These are phyloP conservation scores for Chlorella sp. DNA, from an alignment of 139 green algal genomes.

Conservation along the genomic window DNA sequence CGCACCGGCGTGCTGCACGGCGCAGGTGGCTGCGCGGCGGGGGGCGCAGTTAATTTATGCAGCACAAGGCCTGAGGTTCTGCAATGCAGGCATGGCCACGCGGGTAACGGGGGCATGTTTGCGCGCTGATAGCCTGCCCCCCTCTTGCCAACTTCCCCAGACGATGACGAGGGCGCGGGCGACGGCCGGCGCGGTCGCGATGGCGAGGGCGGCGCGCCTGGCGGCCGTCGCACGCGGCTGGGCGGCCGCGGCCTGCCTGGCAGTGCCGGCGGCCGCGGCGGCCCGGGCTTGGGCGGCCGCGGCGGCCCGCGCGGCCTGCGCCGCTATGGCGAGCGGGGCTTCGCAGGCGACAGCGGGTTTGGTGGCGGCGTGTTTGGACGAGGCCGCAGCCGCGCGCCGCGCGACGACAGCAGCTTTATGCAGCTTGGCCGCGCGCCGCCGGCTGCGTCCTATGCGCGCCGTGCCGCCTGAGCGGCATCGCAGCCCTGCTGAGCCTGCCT, in stretches of 20 bases:
- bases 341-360: constrained; percentile 26
- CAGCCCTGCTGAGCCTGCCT: too few relatives aligned
- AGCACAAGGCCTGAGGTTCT: too few relatives aligned
- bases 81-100: too few relatives aligned
- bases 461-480: too few relatives aligned
- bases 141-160: too few relatives aligned
- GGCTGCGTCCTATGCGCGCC: too few relatives aligned
- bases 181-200: constrained; percentile 42
- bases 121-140: too few relatives aligned
- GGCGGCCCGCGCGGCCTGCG: neutral
- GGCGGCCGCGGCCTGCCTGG: constrained; percentile 39
- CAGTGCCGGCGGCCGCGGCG: constrained; percentile 37
- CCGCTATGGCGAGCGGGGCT: neutral
- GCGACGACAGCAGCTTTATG: constrained; percentile 37
- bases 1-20: constrained; percentile 76
- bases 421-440: constrained; percentile 30
- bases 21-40: too few relatives aligned
- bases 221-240: constrained; percentile 35
- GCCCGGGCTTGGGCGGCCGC: constrained; percentile 27
- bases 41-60: too few relatives aligned
- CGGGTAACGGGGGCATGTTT: too few relatives aligned
- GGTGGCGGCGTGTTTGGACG: constrained; percentile 37
- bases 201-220: constrained; percentile 18
- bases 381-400: constrained; percentile 14
- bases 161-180: constrained; percentile 68